Base-by-base conservation (phyloP, 345 rosid genomes). In the Kandelia obovata region DNA sequence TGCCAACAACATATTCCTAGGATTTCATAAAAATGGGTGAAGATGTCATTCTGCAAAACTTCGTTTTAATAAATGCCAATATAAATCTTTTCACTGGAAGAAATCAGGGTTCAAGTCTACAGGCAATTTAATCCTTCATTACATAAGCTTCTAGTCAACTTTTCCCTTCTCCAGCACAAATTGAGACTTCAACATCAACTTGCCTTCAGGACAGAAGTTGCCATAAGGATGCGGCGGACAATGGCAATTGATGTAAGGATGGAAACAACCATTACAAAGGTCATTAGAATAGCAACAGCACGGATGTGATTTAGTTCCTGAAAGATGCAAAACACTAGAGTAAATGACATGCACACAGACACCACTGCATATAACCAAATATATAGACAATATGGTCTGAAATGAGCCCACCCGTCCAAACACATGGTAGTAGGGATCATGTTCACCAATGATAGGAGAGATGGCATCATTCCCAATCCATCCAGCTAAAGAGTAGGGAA, bases 391-490 rank as follows among this genome's bases (percentile, higher is more conserved):
- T 59, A 43, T 68, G 23, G 26, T 4, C 51, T 9, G 20, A 23
- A 59, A 6, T 25, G 55, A 73, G 80, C 92, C 64, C 80, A 94
- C 98, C 84, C 95, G 89, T 74, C 90, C 97, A 79, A 57, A 88
- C 49, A 85, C 84, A 61, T 66, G 95, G 81, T 83, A 79, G 77
- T 91, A 94, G 8, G 96, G 92, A 81, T 94, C 97, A 74, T 86
- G 95, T 67, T 70, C 83, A 64, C 97, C 98, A 37, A 89, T 91
- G 74, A 94, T 83, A 28, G 98, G 96, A 39, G 97, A 81, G 72
- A 94, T 84, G 59, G 92, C 96, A 85, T 88, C 92, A 64, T 89
- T 84, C 66, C 97, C 96, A 28, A 94, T 84, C 98, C 98, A 94
- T 77, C 98, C 96, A 84, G 97, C 98, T 94, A 79, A 73, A 81